These are phyloP conservation scores for Hamamelis virginiana DNA, from an alignment of 164 flowering plant species.

Conservation along the genomic window DNA sequence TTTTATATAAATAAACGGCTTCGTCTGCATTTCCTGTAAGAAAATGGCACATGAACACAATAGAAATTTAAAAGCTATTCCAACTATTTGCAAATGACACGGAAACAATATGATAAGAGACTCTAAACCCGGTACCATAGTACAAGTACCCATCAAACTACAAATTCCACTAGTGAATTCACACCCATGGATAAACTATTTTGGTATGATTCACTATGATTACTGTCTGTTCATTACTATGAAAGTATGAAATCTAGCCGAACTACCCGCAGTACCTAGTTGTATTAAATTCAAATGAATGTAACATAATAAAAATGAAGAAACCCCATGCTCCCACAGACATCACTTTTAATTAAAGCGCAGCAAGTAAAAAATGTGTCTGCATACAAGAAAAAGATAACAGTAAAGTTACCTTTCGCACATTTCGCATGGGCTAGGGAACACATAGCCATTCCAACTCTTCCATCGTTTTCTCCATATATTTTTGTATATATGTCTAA, in stretches of 20 bases:
- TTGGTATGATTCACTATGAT: background rate
- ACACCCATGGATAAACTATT: background rate
- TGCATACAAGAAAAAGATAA: background rate
- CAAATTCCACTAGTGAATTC: background rate
- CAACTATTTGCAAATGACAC: background rate
- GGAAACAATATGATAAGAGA: background rate
- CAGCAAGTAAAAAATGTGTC: background rate
- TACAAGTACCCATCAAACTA: background rate
- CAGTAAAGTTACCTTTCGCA: constrained; percentile 56
- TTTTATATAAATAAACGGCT: constrained; percentile 61
- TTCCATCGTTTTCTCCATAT: constrained; percentile 85
- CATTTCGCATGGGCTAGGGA: constrained; percentile 78
- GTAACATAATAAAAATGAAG: background rate
- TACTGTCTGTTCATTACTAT: background rate
- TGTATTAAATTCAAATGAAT: background rate
- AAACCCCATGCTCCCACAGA: too few species aligned
- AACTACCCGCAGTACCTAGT: background rate
- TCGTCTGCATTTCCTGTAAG: constrained; percentile 63
- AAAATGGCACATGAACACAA: constrained; percentile 7
- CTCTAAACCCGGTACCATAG: background rate
- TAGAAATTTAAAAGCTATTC: too few species aligned
- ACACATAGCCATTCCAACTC: constrained; percentile 85
- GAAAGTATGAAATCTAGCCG: background rate
- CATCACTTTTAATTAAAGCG: background rate
- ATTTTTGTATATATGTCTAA: constrained; percentile 46